A percentile compares a stretch with the other conserved stretches of the same genome.
phyloP scores from a whole-genome alignment of 2,329 filamentous ascomycete genomes.

The Leptographium wingfieldii region DNA sequence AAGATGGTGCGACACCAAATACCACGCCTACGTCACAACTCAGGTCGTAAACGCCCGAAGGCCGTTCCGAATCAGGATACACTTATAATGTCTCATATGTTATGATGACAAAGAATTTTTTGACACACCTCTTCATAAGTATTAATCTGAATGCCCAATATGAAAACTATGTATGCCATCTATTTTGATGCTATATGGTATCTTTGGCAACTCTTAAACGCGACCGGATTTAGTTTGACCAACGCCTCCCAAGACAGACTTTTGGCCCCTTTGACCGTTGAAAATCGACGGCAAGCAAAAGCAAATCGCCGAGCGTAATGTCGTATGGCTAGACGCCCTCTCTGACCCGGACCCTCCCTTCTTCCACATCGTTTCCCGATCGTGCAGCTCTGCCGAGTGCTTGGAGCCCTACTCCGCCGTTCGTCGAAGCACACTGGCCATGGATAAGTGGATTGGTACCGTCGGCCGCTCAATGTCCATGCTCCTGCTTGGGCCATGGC shows the following conservation, averaged over 20 bases:
- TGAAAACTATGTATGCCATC: not conserved
- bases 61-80: not conserved
- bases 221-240: not conserved
- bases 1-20: not conserved
- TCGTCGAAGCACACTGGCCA: constrained; percentile 18
- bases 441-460: constrained; percentile 18
- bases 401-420: constrained; percentile 2
- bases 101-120: too few species aligned
- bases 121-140: not conserved
- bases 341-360: not conserved
- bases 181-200: not conserved
- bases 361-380: too few species aligned
- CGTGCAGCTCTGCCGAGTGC: not conserved
- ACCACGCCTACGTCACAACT: not conserved
- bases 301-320: not conserved
- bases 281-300: not conserved
- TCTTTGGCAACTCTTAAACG: not conserved
- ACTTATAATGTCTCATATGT: too few species aligned
- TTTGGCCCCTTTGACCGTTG: not conserved
- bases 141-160: not conserved
- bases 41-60: not conserved
- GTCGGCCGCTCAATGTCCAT: constrained; percentile 38
- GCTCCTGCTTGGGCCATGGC: constrained; percentile 42
- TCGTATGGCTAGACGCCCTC: not conserved
- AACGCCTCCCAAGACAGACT: not conserved